Evolutionary conservation across 2,329 filamentous ascomycete genomes (phyloP).

Genomic region (Alternaria conjuncta): DNA sequence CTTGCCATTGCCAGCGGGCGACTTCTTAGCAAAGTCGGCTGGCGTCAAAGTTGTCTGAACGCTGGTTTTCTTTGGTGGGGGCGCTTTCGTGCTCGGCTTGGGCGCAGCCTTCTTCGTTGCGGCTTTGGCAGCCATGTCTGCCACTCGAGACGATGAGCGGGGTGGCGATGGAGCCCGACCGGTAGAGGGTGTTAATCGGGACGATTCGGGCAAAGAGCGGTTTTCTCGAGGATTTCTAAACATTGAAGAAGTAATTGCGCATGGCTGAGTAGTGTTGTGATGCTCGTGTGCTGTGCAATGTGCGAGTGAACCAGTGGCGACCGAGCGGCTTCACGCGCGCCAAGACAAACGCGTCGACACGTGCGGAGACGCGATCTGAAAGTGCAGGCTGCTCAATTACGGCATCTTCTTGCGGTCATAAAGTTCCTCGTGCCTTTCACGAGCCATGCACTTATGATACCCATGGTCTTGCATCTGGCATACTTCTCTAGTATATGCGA

Average conservation of each 20-base stretch:
- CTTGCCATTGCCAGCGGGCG: conserved; percentile 37
- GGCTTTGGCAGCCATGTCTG: conserved; percentile 32
- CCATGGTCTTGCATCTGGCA: not conserved
- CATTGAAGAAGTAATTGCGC: conserved; percentile 44
- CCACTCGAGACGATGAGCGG: conserved; percentile 21
- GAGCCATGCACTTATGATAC: not conserved
- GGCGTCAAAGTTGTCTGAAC: conserved; percentile 47
- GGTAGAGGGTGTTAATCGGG: conserved; percentile 52
- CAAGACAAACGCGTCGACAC: conserved; percentile 16
- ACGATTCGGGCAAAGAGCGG: conserved; percentile 38
- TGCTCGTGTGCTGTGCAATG: not conserved
- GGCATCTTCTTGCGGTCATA: not conserved
- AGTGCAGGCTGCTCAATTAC: not conserved
- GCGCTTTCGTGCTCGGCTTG: conserved; percentile 18
- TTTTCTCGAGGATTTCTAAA: conserved; percentile 63
- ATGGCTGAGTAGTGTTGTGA: not conserved
- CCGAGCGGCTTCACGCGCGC: conserved; percentile 1
- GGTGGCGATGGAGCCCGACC: conserved; percentile 63
- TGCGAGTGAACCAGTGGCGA: conserved; percentile 1
- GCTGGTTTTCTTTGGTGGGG: conserved; percentile 27
- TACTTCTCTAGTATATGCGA: not conserved
- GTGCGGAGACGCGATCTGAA: not conserved
- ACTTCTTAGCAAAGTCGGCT: conserved; percentile 39
- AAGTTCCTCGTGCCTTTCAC: not conserved
- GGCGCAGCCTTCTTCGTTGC: conserved; percentile 27